Evolutionary conservation across 768 basidiomycete genomes (phyloP), one percentile per base, ranked within the genome.

Genomic region (Fistulinella prunicolor): DNA sequence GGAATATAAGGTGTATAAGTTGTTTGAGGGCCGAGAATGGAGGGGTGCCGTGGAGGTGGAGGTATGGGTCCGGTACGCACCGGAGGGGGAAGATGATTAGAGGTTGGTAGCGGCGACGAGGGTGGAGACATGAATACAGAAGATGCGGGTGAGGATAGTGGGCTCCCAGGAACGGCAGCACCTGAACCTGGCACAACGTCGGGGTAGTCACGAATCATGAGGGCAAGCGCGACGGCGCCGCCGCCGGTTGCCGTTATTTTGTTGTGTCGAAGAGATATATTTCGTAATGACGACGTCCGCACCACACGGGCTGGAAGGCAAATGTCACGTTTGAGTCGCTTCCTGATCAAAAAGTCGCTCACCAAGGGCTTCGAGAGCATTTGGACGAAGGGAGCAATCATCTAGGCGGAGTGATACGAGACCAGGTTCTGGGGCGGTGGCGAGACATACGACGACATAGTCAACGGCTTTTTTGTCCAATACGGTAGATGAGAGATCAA

Each of bases 161-260:
- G 39, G 13, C 40, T 53, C 3, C 24, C 19, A 14, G 55, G 46
- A 1, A 5, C 12, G 28, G 20, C 3, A 26, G 51, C 3, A 2
- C 28, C 26, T 2, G 52, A 38, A 1, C 44, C 60, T 23, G 76
- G 72, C 8, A 84, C 78, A 36, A 85, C 76, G 55, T 96, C 92
- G 4, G 92, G 90, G 62, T 97, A 98, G 66, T 99, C 95, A 43
- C 89, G 82, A 53, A 97, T 94, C 91, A 99, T 94, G 43, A 96
- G 77, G 0, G 95, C 94, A 12, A 98, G 75, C 0, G 93, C 89
- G 6, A 98, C 92, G 8, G 88, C 93, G 28, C 93, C 92, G 6
- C 89, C 93, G 28, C 94, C 93, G 0, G 87, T 79, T 0, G 84
- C 78, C 28, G 77, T 82, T 59, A 98, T 96, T 36, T 81, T 81